Base-by-base conservation (phyloP, 2,329 filamentous ascomycete genomes). In the Nemania diffusa region DNA sequence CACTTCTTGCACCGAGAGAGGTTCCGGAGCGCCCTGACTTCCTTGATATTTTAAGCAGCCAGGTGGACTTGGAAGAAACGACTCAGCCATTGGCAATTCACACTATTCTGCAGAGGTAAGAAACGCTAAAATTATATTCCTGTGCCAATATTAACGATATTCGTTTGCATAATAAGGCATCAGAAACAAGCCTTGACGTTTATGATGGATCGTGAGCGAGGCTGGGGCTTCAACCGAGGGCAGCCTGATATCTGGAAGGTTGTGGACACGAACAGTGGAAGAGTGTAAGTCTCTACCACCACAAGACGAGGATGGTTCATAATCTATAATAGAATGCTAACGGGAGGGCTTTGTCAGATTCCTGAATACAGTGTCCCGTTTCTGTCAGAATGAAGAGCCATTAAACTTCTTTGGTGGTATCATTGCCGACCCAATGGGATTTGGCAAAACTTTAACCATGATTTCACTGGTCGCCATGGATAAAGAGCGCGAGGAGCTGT, bases 341-440 rank as follows among this genome's bases (percentile, higher is more conserved):
- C 17, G 15, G 15, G 5, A 44, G 40, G 44, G 22, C n/a, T n/a
- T 42, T 27, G 9, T 9, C 26, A 50, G 46, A 5, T 6, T 82
- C 78, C 8, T 46, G 4, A 78, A 0, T 83, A 84, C 57, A 69
- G 70, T 0, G 4, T 58, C 53, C 13, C 68, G 72, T 0, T 46
- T 64, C 0, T 42, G 44, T 26, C 46, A 50, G 17, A 9, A 20
- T 15, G 46, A 50, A 50, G 46, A 50, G 17, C 46, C 46, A 2
- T 2, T 15, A 15, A 26, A 4, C 22, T 82, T 82, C 20, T 74
- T 72, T 15, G 83, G 83, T 0, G 82, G 82, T 0, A 81, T 84
- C n/a, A 73, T 84, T 22, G 82, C 82, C 0, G 83, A 84, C 62
- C 76, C 79, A 0, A 84, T 84, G 82, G 83, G 83, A 0, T 72